Base-by-base conservation (phyloP, 1,284 basidiomycete species). In the Apiotrichum porosum region DNA sequence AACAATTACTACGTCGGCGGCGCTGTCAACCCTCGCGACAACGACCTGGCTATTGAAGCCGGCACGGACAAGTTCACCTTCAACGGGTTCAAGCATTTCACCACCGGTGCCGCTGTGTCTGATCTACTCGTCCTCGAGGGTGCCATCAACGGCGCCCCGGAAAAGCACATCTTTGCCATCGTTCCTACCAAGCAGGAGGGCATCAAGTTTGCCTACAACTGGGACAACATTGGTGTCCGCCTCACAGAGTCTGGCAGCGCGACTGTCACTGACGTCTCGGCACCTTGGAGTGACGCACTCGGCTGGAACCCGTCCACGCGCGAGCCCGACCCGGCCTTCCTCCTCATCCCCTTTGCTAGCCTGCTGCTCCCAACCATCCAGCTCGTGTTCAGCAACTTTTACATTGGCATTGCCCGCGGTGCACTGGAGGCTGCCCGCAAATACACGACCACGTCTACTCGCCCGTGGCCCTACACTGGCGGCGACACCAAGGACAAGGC, bases 171-270 rank as follows among this genome's bases (percentile, higher is more conserved):
- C 22, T 71, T 70, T 48, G 68, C 63, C 2, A 47, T 63, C 19
- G 65, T 64, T 9, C 47, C 47, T 9, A 54, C 60, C 53, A 42
- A 61, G 54, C 59, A 65, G 60, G 40, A 60, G 51, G 52, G 68
- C 10, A 67, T 71, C 57, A 48, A 45, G 12, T 71, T 68, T 39
- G 63, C 63, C 9, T 65, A 69, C 44, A 65, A 71, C 47, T 71
- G 69, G 69, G 66, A 69, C 52, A 66, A 63, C 5, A 54, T 71
- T n/a, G 69, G 69, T n/a, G 63, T 69, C 58, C 59, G 68, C 17
- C 65, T 61, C 26, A 68, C 68, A 0, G 63, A 66, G 44, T 52
- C 48, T 13, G 68, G 68, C 22, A 59, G 60, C 9, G 62, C 69
- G 36, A 51, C 45, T n/a, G 61, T 71, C 42, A 44, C 44, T 10